Percentiles rank a stretch among this genome's conserved stretches.
Conservation (phyloP, 352 stramenopile species). For the Pelagophyceae sp. region DNA sequence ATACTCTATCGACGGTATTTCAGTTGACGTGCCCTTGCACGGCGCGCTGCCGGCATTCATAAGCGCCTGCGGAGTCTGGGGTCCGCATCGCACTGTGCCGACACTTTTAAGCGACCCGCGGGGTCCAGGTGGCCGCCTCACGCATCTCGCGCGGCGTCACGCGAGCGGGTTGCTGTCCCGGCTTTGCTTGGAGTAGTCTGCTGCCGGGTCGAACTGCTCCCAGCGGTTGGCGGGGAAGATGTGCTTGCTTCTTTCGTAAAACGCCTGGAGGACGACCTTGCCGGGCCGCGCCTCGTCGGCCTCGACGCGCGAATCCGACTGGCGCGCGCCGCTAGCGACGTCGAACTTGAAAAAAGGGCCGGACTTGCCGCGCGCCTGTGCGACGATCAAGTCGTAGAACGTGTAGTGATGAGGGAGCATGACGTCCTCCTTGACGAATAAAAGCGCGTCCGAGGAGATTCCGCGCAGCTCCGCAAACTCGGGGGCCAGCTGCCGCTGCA, state of each 20-base stretch:
- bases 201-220: conserved; percentile 74
- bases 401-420: conserved; percentile 91
- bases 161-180: too few relatives aligned
- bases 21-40: too few relatives aligned
- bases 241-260: conserved; percentile 98
- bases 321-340: conserved; percentile 55
- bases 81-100: too few relatives aligned
- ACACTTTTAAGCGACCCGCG: too few relatives aligned
- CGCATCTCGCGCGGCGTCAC: too few relatives aligned
- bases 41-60: too few relatives aligned
- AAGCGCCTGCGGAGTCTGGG: too few relatives aligned
- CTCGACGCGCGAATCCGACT: neutral
- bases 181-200: conserved; percentile 54
- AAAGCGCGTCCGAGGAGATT: conserved; percentile 77
- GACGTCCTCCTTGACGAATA: conserved; percentile 98
- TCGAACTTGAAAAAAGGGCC: conserved; percentile 96
- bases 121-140: too few relatives aligned
- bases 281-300: conserved; percentile 88
- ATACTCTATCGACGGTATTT: too few relatives aligned
- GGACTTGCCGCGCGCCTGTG: conserved; percentile 90
- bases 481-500: conserved; percentile 57
- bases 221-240: conserved; percentile 96
- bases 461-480: conserved; percentile 85
- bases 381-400: conserved; percentile 98
- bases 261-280: conserved; percentile 91